A percentile compares a stretch with the other conserved stretches of the same genome.
Conservation (phyloP, 768 basidiomycete species). For the Trametes gibbosa region DNA sequence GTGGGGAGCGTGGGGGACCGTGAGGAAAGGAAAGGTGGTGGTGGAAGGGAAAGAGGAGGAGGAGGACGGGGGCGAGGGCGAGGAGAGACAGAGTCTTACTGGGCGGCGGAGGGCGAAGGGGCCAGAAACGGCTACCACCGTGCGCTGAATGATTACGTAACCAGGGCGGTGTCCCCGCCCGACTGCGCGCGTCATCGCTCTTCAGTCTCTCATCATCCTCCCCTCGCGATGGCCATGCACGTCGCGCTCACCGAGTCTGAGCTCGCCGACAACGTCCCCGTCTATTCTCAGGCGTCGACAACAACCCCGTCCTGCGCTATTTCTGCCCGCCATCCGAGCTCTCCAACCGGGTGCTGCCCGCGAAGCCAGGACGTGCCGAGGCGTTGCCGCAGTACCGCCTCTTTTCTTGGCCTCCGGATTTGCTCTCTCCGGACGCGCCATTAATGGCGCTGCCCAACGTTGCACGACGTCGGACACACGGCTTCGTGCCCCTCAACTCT, state of each 20-base stretch:
- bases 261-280: too few species aligned
- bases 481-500: not conserved
- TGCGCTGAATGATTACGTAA: conserved; percentile 18
- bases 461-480: not conserved
- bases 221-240: too few species aligned
- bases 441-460: not conserved
- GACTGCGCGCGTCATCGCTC: conserved; percentile 12
- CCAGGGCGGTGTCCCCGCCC: conserved; percentile 12
- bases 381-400: conserved; percentile 4
- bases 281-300: too few species aligned
- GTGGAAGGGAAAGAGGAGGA: not conserved
- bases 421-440: not conserved
- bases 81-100: not conserved
- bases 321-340: too few species aligned
- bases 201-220: too few species aligned
- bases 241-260: not conserved
- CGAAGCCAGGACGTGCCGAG: not conserved
- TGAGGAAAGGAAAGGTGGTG: not conserved
- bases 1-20: not conserved
- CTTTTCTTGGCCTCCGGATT: not conserved
- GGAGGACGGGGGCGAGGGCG: not conserved
- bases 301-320: not conserved
- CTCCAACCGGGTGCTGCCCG: not conserved
- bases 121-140: conserved; percentile 9
- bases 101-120: conserved; percentile 8